phyloP scores from a whole-genome alignment of 345 rosid genomes.

The Xanthoceras sorbifolium region DNA sequence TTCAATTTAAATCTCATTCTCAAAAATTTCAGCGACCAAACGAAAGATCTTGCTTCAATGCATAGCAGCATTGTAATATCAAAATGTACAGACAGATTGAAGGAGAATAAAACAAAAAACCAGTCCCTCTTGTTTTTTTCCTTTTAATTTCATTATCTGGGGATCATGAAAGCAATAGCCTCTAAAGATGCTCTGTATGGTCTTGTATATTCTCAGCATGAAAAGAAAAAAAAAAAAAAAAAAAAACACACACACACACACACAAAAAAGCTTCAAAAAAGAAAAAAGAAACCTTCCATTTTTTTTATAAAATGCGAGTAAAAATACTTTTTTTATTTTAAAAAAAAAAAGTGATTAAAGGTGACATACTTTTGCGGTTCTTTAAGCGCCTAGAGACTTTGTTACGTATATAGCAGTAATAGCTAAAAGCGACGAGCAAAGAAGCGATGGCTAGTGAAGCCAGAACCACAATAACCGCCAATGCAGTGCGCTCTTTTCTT shows the following conservation, averaged over 20 bases:
- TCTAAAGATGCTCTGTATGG: too few relatives aligned
- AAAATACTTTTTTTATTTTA: too few relatives aligned
- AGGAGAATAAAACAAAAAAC: background rate
- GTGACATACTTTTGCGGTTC: constrained; percentile 43
- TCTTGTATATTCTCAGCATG: background rate
- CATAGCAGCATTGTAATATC: background rate
- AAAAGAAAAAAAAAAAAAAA: too few relatives aligned
- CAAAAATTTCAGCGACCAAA: background rate
- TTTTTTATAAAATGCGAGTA: background rate
- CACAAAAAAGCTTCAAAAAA: background rate
- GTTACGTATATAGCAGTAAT: constrained; percentile 89
- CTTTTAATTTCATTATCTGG: background rate
- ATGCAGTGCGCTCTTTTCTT: constrained; percentile 61
- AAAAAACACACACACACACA: background rate
- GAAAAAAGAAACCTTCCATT: background rate
- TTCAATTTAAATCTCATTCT: background rate
- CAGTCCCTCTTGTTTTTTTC: too few relatives aligned
- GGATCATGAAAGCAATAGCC: background rate
- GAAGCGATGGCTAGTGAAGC: constrained; percentile 76
- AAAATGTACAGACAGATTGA: background rate
- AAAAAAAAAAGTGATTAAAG: background rate
- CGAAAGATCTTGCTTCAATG: background rate
- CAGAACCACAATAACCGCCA: constrained; percentile 73
- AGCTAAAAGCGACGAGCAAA: constrained; percentile 79
- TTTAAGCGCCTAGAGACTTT: constrained; percentile 68